Evolutionary conservation across 2,329 filamentous ascomycete species (phyloP), one percentile per base, ranked within the genome.

Genomic region (Macrophomina tecta): DNA sequence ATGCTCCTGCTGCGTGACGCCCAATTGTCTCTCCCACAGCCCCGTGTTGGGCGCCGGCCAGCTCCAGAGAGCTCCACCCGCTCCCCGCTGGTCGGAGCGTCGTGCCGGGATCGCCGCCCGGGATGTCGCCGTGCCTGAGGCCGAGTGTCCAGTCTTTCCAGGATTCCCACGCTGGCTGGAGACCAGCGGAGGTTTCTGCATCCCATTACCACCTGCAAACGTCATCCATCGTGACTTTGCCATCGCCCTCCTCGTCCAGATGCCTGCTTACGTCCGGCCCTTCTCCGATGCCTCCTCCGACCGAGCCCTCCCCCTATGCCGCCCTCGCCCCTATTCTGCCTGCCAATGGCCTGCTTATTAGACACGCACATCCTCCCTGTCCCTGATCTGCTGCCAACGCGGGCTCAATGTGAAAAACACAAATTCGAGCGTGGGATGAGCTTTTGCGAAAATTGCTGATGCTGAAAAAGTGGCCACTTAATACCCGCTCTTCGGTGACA

Each of bases 41-140:
- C 32, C 58, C 58, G 42, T 62, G 58, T 62, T 62, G 58, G 58
- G 58, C 58, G 40, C 4, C 55, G 28, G 2, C 42, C 30, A 23
- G 56, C 56, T 61, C 56, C 56, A 61, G 40, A 18, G 9, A 58
- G 55, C 56, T 61, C 55, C 55, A 60, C 38, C 23, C 55, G 38
- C 56, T 61, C 58, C 42, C 42, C 58, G 58, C 58, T 49, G 58
- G 30, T 30, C 58, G 58, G 58, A 62, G 58, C 42, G 16, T 23
- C n/a, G 58, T 38, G 42, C 58, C 58, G 58, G 16, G 58, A 62
- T 62, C 58, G 58, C 16, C 58, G 30, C 42, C 42, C 42, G 30
- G 58, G 58, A 32, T 60, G 16, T 42, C n/a, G 49, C 49, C 12
- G 49, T 36, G 28, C 56, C 42, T 45, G 56, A 49, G 58, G 56